A percentile compares a stretch with the other conserved stretches of the same genome.
Conservation (phyloP, 352 stramenopile genomes). For the Phytophthora citrophthora region DNA sequence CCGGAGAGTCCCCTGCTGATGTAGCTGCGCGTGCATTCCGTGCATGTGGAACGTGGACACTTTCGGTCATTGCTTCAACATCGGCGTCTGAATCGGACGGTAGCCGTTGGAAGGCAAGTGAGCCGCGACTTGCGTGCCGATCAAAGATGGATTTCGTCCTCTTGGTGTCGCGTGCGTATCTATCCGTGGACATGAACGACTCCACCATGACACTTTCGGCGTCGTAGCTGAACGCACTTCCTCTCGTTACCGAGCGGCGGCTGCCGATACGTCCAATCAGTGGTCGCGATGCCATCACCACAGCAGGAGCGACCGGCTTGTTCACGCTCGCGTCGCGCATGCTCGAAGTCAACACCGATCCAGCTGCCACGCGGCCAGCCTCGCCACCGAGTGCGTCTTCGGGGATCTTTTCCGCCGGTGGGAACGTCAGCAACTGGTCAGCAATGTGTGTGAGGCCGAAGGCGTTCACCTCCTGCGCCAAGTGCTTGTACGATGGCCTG, state of each 20-base stretch:
- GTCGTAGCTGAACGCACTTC: constrained; percentile 89
- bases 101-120: constrained; percentile 75
- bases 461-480: constrained; percentile 84
- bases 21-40: constrained; percentile 25
- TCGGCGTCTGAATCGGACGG: constrained; percentile 37
- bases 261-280: constrained; percentile 36
- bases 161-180: constrained; percentile 52
- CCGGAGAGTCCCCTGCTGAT: constrained; percentile 15
- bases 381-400: constrained; percentile 46
- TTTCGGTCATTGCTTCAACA: constrained; percentile 14
- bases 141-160: constrained; percentile 72
- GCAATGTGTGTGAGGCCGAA: constrained; percentile 68
- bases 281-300: constrained; percentile 37
- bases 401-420: constrained; percentile 76
- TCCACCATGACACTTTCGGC: constrained; percentile 91
- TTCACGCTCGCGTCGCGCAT: constrained; percentile 28
- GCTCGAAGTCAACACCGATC: constrained; percentile 33
- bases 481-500: constrained; percentile 82
- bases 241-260: constrained; percentile 52
- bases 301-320: constrained; percentile 38
- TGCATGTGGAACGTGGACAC: background rate
- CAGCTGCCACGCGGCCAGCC: constrained; percentile 17
- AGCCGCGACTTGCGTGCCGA: constrained; percentile 84
- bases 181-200: constrained; percentile 85
- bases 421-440: constrained; percentile 78